These are phyloP conservation scores for Lizonia empirigonia DNA, from an alignment of 2,329 filamentous ascomycete species.

Conservation along the genomic window DNA sequence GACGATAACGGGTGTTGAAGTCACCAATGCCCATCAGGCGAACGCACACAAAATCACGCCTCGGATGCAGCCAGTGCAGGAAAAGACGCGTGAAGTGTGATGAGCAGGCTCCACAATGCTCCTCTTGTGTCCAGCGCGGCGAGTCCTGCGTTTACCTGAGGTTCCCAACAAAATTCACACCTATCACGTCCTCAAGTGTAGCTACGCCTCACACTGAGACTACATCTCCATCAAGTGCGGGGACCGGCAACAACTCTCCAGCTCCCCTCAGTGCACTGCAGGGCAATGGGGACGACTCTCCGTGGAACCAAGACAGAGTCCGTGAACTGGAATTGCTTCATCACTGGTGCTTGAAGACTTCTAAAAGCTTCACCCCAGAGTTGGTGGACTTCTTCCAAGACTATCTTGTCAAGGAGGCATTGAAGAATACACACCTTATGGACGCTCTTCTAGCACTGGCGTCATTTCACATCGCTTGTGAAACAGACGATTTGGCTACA, in stretches of 20 bases:
- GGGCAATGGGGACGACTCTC: neutral
- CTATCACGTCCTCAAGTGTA: neutral
- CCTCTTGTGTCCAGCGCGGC: slow-evolving; percentile 9
- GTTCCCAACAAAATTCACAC: slow-evolving; percentile 5
- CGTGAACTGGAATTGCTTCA: slow-evolving; percentile 20
- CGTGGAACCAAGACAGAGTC: slow-evolving; percentile 1
- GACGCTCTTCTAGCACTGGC: slow-evolving; percentile 21
- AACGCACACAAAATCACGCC: slow-evolving; percentile 20
- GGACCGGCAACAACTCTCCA: neutral
- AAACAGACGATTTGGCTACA: slow-evolving; percentile 3
- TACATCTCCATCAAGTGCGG: neutral
- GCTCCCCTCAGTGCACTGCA: neutral
- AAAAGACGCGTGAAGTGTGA: slow-evolving; percentile 23
- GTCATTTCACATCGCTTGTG: slow-evolving; percentile 17
- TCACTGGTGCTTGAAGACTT: slow-evolving; percentile 20
- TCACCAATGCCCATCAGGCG: slow-evolving; percentile 19
- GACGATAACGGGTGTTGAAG: neutral
- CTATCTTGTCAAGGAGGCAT: slow-evolving; percentile 17
- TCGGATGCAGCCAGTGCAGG: slow-evolving; percentile 21
- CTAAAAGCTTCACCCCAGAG: slow-evolving; percentile 15
- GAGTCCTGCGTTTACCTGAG: slow-evolving; percentile 16
- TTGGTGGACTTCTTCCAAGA: slow-evolving; percentile 13
- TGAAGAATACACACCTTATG: slow-evolving; percentile 22
- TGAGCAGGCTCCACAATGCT: slow-evolving; percentile 15
- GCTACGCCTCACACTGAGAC: neutral